Conservation (phyloP, 805 yeast species). For the Metschnikowia vanudenii region DNA sequence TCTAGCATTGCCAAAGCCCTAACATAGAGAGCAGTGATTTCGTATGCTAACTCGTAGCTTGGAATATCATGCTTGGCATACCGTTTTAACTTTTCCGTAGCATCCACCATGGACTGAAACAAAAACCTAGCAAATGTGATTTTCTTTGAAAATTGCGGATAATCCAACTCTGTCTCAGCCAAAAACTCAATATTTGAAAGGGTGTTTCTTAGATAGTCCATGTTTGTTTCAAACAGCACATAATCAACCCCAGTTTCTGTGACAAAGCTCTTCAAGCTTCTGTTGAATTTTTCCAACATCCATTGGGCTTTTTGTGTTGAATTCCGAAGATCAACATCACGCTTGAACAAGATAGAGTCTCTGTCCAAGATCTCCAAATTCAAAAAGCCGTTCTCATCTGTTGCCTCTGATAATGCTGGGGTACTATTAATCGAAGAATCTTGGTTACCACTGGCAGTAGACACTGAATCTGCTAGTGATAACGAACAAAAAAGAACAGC, state of each 20-base stretch:
- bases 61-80: not conserved
- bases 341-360: too few species aligned
- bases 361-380: too few species aligned
- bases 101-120: not conserved
- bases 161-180: not conserved
- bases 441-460: too few species aligned
- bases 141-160: too few species aligned
- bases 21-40: not conserved
- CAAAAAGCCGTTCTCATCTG: too few species aligned
- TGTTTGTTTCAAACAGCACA: not conserved
- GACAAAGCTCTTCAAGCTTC: not conserved
- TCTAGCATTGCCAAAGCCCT: not conserved
- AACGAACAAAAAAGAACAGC: too few species aligned
- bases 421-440: too few species aligned
- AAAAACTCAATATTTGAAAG: not conserved
- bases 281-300: not conserved
- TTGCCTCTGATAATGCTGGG: too few species aligned
- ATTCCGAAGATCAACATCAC: too few species aligned
- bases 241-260: not conserved
- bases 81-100: conserved; percentile 1
- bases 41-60: not conserved
- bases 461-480: too few species aligned
- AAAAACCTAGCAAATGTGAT: not conserved
- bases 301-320: too few species aligned
- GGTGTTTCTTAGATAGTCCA: not conserved